phyloP scores from a whole-genome alignment of 2,329 filamentous ascomycete species.

The Paracamarosporium sp. region DNA sequence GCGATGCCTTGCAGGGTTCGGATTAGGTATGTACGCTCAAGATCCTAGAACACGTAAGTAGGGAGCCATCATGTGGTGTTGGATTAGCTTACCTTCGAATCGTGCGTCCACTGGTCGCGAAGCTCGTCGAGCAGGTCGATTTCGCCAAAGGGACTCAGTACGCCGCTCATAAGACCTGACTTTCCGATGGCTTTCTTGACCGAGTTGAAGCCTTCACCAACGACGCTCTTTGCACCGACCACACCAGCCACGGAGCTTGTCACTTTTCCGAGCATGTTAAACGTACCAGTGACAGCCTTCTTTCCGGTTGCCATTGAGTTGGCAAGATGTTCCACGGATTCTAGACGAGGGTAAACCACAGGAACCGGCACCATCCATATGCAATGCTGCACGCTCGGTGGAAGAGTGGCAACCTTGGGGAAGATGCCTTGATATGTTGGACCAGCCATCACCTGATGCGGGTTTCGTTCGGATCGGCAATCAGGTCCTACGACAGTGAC shows the following conservation, averaged over 20 bases:
- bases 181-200: constrained; percentile 98
- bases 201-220: constrained; percentile 89
- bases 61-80: background rate
- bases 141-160: constrained; percentile 95
- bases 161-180: constrained; percentile 91
- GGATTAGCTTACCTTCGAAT: constrained; percentile 72
- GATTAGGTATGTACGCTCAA: constrained; percentile 95
- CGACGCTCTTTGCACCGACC: constrained; percentile 91
- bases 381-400: constrained; percentile 93
- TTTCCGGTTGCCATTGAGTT: constrained; percentile 94
- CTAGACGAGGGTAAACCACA: constrained; percentile 86
- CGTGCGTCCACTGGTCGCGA: constrained; percentile 97
- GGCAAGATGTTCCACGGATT: constrained; percentile 88
- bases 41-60: constrained; percentile 62
- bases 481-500: constrained; percentile 90
- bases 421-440: constrained; percentile 98
- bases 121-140: constrained; percentile 94
- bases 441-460: constrained; percentile 90
- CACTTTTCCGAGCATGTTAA: constrained; percentile 94
- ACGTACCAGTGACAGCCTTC: constrained; percentile 94
- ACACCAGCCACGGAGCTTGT: constrained; percentile 95
- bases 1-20: constrained; percentile 94
- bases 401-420: constrained; percentile 89
- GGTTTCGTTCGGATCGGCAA: constrained; percentile 88
- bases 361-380: constrained; percentile 96